Conservation (phyloP, 805 yeast genomes). For the Yarrowia keelungensis region DNA sequence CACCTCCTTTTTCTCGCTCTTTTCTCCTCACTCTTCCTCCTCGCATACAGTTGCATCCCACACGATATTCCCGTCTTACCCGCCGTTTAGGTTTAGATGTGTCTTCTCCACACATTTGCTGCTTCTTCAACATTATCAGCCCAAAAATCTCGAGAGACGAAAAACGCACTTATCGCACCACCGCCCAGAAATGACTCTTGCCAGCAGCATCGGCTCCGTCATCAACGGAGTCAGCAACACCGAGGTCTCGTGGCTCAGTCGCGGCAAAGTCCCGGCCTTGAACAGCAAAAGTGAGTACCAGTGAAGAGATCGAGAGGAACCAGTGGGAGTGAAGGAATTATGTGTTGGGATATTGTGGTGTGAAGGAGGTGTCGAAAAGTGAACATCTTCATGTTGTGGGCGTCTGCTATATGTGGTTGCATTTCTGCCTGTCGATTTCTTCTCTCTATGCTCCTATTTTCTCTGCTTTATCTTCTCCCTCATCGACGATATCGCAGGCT, state of each 20-base stretch:
- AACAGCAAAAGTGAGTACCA: conserved; percentile 31
- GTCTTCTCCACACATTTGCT: conserved; percentile 38
- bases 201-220: conserved; percentile 38
- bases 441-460: too few species aligned
- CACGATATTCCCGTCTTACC: conserved; percentile 26
- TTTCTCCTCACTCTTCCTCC: not conserved
- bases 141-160: not conserved
- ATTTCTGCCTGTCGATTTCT: too few species aligned
- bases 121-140: not conserved
- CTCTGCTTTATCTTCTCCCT: too few species aligned
- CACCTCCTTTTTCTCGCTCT: not conserved
- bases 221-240: conserved; percentile 39
- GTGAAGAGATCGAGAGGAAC: not conserved
- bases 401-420: too few species aligned
- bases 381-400: too few species aligned
- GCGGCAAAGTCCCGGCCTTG: conserved; percentile 37
- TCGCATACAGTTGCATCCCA: conserved; percentile 23
- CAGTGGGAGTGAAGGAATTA: not conserved
- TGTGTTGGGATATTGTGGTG: not conserved
- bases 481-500: too few species aligned
- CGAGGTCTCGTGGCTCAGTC: conserved; percentile 36
- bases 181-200: conserved; percentile 16
- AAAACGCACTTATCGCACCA: not conserved
- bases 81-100: conserved; percentile 28
- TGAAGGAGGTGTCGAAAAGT: not conserved